Percentiles rank a stretch among this genome's conserved stretches.
phyloP scores from a whole-genome alignment of 148 eudicot genomes.

The Bassia scoparia region DNA sequence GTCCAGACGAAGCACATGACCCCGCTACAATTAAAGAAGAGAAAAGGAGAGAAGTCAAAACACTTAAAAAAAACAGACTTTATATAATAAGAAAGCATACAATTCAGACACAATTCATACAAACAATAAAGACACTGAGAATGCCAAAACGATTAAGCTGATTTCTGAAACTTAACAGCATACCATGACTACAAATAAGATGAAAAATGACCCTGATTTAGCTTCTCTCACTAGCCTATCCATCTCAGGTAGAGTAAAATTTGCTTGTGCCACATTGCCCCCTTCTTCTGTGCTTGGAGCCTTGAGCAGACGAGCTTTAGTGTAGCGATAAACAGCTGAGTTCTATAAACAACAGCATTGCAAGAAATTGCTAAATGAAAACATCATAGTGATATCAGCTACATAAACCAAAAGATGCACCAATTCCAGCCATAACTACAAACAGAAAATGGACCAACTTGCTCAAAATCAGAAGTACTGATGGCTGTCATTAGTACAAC shows the following conservation, averaged over 20 bases:
- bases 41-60: background rate
- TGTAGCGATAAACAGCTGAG: slow-evolving; percentile 73
- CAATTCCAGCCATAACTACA: background rate
- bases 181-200: slow-evolving; percentile 90
- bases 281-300: slow-evolving; percentile 44
- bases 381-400: background rate
- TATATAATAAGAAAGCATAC: background rate
- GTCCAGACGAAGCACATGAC: slow-evolving; percentile 29
- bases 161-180: slow-evolving; percentile 16
- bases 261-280: slow-evolving; percentile 40
- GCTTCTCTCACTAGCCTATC: slow-evolving; percentile 65
- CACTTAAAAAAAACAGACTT: background rate
- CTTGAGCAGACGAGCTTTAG: slow-evolving; percentile 49
- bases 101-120: slow-evolving; percentile 3
- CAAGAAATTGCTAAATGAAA: slow-evolving; percentile 22
- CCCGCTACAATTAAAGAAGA: slow-evolving; percentile 39
- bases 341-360: slow-evolving; percentile 56
- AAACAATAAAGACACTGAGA: slow-evolving; percentile 2
- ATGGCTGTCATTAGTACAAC: slow-evolving; percentile 15
- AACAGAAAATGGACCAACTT: background rate
- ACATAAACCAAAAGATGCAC: background rate
- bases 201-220: slow-evolving; percentile 55
- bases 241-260: slow-evolving; percentile 77
- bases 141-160: slow-evolving; percentile 10
- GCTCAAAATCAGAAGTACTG: background rate